Percentiles rank a stretch among this genome's conserved stretches.
phyloP scores from a whole-genome alignment of 2,329 filamentous ascomycete species.

The Fusarium albosuccineum region DNA sequence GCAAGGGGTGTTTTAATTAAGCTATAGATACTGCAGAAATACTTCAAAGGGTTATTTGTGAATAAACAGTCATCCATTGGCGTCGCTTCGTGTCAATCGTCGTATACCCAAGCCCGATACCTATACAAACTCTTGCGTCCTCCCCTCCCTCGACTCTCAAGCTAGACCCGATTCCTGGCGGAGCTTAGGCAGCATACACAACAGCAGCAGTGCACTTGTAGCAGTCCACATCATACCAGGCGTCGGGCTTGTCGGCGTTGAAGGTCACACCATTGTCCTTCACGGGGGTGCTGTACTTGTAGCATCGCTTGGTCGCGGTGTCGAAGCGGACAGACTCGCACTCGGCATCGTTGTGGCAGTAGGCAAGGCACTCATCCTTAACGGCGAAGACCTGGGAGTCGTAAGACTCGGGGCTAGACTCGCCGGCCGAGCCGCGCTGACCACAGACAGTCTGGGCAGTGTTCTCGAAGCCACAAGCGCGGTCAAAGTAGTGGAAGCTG shows the following conservation, averaged over 20 bases:
- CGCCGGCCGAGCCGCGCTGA: background rate
- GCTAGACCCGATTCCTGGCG: too few species aligned
- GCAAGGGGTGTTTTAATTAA: too few species aligned
- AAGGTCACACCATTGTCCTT: background rate
- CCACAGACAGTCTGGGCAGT: constrained; percentile 2
- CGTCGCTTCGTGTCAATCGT: too few species aligned
- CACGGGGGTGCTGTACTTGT: background rate
- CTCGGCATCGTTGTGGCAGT: background rate
- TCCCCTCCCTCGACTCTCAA: too few species aligned
- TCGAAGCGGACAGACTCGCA: background rate
- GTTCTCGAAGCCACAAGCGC: background rate
- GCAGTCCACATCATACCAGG: background rate
- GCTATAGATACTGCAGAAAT: too few species aligned
- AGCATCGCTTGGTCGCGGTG: background rate
- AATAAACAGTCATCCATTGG: too few species aligned
- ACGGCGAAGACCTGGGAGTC: background rate
- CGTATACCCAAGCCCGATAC: too few species aligned
- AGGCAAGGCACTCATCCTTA: constrained; percentile 6
- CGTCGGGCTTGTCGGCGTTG: background rate
- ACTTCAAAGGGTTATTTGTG: too few species aligned
- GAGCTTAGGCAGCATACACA: too few species aligned
- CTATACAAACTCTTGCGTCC: too few species aligned
- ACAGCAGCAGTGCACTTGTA: background rate
- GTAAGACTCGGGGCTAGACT: background rate
- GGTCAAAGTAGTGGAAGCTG: constrained; percentile 9